Percentiles rank a stretch among this genome's conserved stretches.
phyloP scores from a whole-genome alignment of 163 green algal genomes.

The Chlorella variabilis region DNA sequence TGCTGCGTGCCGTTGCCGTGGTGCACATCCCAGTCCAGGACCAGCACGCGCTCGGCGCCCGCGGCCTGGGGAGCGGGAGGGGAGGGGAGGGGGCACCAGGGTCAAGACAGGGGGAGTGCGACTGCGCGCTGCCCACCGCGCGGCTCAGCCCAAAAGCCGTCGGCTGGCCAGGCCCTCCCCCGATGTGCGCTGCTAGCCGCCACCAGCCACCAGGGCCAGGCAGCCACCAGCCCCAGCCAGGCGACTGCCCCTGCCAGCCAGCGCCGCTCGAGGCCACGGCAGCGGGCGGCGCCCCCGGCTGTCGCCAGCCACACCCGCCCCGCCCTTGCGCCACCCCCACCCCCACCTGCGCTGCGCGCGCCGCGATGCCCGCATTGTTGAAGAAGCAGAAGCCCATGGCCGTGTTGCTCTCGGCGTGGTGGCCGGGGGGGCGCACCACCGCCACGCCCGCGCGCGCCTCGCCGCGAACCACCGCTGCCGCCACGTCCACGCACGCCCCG shows the following conservation, averaged over 20 bases:
- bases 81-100: background rate
- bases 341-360: slow-evolving; percentile 53
- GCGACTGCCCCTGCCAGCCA: too few relatives aligned
- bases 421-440: slow-evolving; percentile 90
- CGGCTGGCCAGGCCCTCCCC: too few relatives aligned
- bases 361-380: slow-evolving; percentile 93
- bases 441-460: slow-evolving; percentile 62
- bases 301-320: too few relatives aligned
- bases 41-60: slow-evolving; percentile 79
- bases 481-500: slow-evolving; percentile 65
- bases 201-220: too few relatives aligned
- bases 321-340: too few relatives aligned
- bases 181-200: too few relatives aligned
- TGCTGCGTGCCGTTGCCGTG: slow-evolving; percentile 93
- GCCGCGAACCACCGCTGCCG: slow-evolving; percentile 50
- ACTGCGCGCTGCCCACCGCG: too few relatives aligned
- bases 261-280: too few relatives aligned
- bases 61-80: slow-evolving; percentile 54
- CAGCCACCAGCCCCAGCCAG: too few relatives aligned
- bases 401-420: slow-evolving; percentile 86
- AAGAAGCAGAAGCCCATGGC: slow-evolving; percentile 98
- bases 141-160: too few relatives aligned
- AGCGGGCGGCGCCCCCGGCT: too few relatives aligned
- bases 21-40: slow-evolving; percentile 89
- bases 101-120: too few relatives aligned